These are phyloP conservation scores for Colletotrichum spinosum DNA, from an alignment of 2,329 filamentous ascomycete species.

Conservation along the genomic window DNA sequence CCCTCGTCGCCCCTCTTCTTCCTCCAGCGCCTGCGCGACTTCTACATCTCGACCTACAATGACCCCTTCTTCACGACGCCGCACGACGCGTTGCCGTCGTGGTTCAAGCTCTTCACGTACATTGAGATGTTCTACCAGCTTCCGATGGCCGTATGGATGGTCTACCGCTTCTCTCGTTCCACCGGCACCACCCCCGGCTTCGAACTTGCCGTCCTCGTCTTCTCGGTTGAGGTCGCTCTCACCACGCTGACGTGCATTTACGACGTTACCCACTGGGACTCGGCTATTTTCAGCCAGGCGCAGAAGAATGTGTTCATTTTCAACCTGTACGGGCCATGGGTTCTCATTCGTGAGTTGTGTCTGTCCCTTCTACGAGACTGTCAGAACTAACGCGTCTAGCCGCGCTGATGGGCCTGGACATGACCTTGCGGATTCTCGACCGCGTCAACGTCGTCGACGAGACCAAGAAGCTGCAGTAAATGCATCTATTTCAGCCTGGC, in stretches of 20 bases:
- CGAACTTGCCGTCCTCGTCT: slow-evolving; percentile 65
- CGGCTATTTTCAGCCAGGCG: slow-evolving; percentile 54
- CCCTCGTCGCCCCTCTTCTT: slow-evolving; percentile 59
- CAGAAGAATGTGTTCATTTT: slow-evolving; percentile 60
- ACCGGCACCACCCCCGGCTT: slow-evolving; percentile 47
- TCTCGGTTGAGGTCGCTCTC: slow-evolving; percentile 63
- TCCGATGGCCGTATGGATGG: slow-evolving; percentile 62
- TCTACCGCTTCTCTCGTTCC: slow-evolving; percentile 50
- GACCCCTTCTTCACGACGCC: slow-evolving; percentile 63
- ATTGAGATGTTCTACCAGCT: slow-evolving; percentile 64
- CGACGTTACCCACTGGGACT: slow-evolving; percentile 62
- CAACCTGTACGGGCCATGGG: slow-evolving; percentile 64
- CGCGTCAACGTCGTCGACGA: slow-evolving; percentile 50
- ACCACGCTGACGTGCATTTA: slow-evolving; percentile 64
- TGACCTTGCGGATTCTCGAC: slow-evolving; percentile 63
- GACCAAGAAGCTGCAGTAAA: slow-evolving; percentile 56
- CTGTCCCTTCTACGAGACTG: not conserved
- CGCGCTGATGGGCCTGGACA: slow-evolving; percentile 62
- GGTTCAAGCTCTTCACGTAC: slow-evolving; percentile 63
- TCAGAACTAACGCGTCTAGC: slow-evolving; percentile 51
- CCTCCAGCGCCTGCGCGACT: slow-evolving; percentile 56
- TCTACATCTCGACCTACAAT: slow-evolving; percentile 61
- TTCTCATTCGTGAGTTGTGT: slow-evolving; percentile 61
- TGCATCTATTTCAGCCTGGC: too few species aligned
- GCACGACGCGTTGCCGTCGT: slow-evolving; percentile 52